Evolutionary conservation across 2,329 filamentous ascomycete genomes (phyloP).

Genomic region (Ustulina deusta): DNA sequence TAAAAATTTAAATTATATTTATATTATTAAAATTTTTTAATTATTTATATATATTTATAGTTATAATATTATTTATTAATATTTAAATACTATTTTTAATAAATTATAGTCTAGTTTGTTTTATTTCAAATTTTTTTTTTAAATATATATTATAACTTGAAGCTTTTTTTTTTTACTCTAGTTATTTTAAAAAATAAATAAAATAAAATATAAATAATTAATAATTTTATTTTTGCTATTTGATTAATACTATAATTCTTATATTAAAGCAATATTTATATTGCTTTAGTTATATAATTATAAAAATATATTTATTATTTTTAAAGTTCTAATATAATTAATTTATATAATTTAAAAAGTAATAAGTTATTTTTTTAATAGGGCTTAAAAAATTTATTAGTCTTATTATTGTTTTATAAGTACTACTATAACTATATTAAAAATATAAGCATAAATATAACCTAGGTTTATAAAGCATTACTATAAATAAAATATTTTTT

Average conservation of each 20-base stretch:
- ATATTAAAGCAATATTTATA: not conserved
- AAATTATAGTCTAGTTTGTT: not conserved
- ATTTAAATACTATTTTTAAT: not conserved
- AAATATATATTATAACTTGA: constrained; percentile 1
- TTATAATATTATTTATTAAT: constrained; percentile 2
- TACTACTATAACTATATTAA: not conserved
- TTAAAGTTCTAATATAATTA: not conserved
- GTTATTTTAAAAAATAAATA: not conserved
- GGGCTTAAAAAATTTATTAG: too few relatives aligned
- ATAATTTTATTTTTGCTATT: not conserved
- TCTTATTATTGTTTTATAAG: too few relatives aligned
- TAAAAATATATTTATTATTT: not conserved
- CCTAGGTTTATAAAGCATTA: not conserved
- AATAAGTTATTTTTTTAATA: not conserved
- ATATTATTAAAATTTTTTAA: not conserved
- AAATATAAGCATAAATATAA: not conserved
- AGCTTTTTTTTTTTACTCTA: constrained; percentile 1
- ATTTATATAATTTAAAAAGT: constrained; percentile 3
- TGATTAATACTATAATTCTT: not conserved
- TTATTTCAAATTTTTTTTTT: not conserved
- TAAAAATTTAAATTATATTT: not conserved
- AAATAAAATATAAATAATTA: not conserved
- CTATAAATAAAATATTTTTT: not conserved
- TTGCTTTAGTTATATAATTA: constrained; percentile 2
- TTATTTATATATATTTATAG: not conserved